Conservation (phyloP, 768 basidiomycete species). For the Holtermanniella nyarrowii region DNA sequence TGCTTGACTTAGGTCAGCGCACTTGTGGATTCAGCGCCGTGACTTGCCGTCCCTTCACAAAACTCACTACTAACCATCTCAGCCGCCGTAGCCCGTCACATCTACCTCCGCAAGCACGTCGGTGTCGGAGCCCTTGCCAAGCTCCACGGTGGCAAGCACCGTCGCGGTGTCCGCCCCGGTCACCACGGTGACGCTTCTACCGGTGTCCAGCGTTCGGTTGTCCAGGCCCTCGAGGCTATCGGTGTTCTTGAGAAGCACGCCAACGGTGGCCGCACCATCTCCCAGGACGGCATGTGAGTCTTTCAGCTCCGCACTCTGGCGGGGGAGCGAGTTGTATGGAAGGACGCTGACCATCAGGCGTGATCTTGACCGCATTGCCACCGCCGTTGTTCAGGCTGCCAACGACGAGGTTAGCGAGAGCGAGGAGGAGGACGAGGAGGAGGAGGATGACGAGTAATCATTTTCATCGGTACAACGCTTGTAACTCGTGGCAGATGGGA, state of each 20-base stretch:
- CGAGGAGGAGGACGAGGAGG: conserved; percentile 40
- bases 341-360: conserved; percentile 41
- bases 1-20: not conserved
- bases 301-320: no score
- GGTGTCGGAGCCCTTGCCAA: conserved; percentile 73
- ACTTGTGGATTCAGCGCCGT: no score
- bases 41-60: no score
- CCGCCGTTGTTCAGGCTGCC: conserved; percentile 41
- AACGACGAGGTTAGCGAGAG: conserved; percentile 26
- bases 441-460: conserved; percentile 31
- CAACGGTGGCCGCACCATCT: conserved; percentile 90
- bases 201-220: conserved; percentile 85
- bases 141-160: conserved; percentile 91
- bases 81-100: conserved; percentile 97
- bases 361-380: conserved; percentile 55
- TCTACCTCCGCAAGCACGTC: conserved; percentile 97
- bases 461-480: not conserved
- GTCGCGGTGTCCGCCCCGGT: conserved; percentile 91
- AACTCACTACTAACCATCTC: conserved; percentile 1
- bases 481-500: not conserved
- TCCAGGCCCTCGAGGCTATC: conserved; percentile 97
- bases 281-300: conserved; percentile 75
- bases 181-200: conserved; percentile 81
- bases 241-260: conserved; percentile 89
- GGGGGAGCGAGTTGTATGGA: not conserved